Evolutionary conservation across 1,284 basidiomycete species (phyloP), one percentile per base, ranked within the genome.

Genomic region (Termitomyces sp.): DNA sequence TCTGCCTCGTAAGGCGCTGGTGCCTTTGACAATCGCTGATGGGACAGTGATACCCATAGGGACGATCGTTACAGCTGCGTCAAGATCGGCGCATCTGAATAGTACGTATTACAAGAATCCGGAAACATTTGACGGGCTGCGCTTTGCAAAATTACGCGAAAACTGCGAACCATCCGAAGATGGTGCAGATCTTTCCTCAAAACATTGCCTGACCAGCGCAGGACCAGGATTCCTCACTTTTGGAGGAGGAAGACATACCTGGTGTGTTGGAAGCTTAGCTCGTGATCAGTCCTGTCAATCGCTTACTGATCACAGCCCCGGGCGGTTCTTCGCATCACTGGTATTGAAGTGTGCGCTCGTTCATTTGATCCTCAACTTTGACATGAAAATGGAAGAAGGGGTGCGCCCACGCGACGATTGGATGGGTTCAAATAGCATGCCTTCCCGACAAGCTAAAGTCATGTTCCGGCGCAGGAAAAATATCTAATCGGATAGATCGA

Each of bases 321-420:
- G 53, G 55, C 33, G 55, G 48, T 59, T 59, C 39, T 57, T 55
- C 34, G 55, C 26, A 15, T 54, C 58, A 15, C 36, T 57, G 9
- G 43, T 45, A 19, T 19, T 59, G 38, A 59, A 57, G 36, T 50
- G 49, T 13, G 26, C 55, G 28, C 30, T 59, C n/a, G 43, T 56
- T 26, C 53, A 57, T 30, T 44, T 57, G 45, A 24, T 59, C n/a
- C 41, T 57, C 21, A 36, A 53, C 42, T 57, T 43, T 39, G 53
- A 55, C 44, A 40, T 59, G 28, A 59, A 57, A 33, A 57, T 50
- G 42, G 52, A 52, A 17, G 58, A 57, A 15, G 55, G 38, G 17
- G 17, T 40, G 17, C 17, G 17, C 19, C n/a, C 38, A 40, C 17
- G 9, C 17, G 46, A 59, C 42, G 53, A 59, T 24, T 59, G 47